Evolutionary conservation across 768 basidiomycete species (phyloP).

Genomic region (Naganishia randhawae): DNA sequence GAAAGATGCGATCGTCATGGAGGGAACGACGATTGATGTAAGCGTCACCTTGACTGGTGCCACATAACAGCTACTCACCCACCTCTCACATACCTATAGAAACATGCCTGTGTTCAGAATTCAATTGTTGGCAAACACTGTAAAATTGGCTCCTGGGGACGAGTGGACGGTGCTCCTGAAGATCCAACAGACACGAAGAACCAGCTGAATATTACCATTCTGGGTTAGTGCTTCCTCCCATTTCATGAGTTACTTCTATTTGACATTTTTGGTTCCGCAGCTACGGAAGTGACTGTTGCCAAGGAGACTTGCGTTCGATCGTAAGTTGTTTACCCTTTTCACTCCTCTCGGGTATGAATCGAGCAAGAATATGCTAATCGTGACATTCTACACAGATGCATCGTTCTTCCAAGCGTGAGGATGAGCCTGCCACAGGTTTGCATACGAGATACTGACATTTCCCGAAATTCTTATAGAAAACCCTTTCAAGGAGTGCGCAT

Average conservation of each 20-base stretch:
- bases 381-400: slow-evolving; percentile 42
- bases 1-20: slow-evolving; percentile 53
- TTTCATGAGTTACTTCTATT: not conserved
- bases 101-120: slow-evolving; percentile 52
- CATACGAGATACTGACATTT: not conserved
- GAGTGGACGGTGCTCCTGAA: slow-evolving; percentile 51
- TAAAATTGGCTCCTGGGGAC: slow-evolving; percentile 53
- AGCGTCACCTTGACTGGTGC: slow-evolving; percentile 1
- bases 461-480: slow-evolving; percentile 44
- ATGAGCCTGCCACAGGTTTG: not conserved
- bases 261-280: slow-evolving; percentile 29
- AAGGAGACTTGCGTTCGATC: slow-evolving; percentile 52
- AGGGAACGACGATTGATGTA: slow-evolving; percentile 50
- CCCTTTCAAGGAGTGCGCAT: slow-evolving; percentile 46
- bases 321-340: slow-evolving; percentile 7
- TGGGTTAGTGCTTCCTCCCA: slow-evolving; percentile 43
- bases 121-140: slow-evolving; percentile 51
- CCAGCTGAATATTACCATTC: slow-evolving; percentile 52
- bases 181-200: slow-evolving; percentile 39
- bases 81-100: slow-evolving; percentile 22
- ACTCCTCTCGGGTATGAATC: not conserved
- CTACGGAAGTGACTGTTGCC: slow-evolving; percentile 53
- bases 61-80: not conserved
- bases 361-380: not conserved
- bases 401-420: slow-evolving; percentile 53